Evolutionary conservation across 148 eudicot genomes (phyloP).

Genomic region (Rhododendron kiyosumense): DNA sequence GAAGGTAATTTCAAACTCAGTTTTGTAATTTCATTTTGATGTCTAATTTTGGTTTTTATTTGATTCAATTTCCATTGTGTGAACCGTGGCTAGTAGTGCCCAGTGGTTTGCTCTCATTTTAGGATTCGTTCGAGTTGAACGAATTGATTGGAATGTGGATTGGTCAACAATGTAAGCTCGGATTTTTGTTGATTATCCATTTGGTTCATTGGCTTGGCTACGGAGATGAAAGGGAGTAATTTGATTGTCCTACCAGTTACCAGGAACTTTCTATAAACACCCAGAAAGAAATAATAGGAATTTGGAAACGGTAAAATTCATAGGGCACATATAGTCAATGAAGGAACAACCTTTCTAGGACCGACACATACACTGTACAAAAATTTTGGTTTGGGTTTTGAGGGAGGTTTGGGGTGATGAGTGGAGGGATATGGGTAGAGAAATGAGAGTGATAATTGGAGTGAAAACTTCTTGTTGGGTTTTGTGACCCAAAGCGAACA

Average conservation of each 20-base stretch:
- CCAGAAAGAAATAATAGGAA: not conserved
- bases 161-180: not conserved
- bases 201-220: not conserved
- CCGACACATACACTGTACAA: not conserved
- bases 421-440: not conserved
- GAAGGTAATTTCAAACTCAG: constrained; percentile 37
- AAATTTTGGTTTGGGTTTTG: not conserved
- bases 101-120: not conserved
- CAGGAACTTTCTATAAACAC: not conserved
- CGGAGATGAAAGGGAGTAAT: not conserved
- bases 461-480: too few species aligned
- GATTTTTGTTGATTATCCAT: not conserved
- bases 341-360: not conserved
- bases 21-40: not conserved
- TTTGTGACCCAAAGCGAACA: not conserved
- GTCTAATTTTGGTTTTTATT: not conserved
- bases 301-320: not conserved
- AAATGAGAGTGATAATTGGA: too few species aligned
- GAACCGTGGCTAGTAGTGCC: not conserved
- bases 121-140: not conserved
- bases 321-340: not conserved
- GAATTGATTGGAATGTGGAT: not conserved
- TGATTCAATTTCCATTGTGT: not conserved
- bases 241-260: not conserved
- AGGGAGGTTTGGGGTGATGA: not conserved